Percentiles rank a stretch among this genome's conserved stretches.
Evolutionary conservation across 2,329 filamentous ascomycete genomes (phyloP).

Genomic region (Venturia nashicola): DNA sequence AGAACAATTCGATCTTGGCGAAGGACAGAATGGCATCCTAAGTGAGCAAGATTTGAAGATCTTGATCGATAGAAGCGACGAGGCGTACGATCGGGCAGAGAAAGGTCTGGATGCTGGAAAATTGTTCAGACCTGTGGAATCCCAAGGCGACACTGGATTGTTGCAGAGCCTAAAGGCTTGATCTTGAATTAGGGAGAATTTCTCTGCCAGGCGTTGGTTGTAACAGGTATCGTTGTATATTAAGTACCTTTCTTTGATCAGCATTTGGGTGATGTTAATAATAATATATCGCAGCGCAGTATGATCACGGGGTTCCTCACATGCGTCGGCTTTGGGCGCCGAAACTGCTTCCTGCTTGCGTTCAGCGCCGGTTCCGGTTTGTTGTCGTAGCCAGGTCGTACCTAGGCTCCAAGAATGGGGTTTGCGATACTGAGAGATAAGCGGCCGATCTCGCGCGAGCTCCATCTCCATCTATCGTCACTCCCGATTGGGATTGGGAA

Average conservation of each 20-base stretch:
- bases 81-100: conserved; percentile 61
- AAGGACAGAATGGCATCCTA: conserved; percentile 46
- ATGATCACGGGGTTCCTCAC: not conserved
- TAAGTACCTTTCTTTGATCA: not conserved
- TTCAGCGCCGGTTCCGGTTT: not conserved
- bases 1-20: conserved; percentile 44
- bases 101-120: conserved; percentile 17
- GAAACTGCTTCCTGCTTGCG: not conserved
- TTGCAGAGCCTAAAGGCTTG: conserved; percentile 35
- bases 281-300: not conserved
- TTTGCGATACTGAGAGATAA: not conserved
- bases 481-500: not conserved
- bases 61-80: conserved; percentile 61
- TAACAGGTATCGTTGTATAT: not conserved
- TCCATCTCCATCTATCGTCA: not conserved
- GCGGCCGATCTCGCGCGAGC: not conserved
- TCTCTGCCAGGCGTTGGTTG: not conserved
- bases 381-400: not conserved
- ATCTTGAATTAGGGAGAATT: not conserved
- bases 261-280: not conserved
- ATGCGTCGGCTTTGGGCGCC: not conserved
- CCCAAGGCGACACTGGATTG: conserved; percentile 44
- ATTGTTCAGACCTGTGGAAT: conserved; percentile 68
- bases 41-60: conserved; percentile 65
- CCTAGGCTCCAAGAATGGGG: not conserved